Base-by-base conservation (phyloP, 306 rosid species). In the Lotus japonicus region DNA sequence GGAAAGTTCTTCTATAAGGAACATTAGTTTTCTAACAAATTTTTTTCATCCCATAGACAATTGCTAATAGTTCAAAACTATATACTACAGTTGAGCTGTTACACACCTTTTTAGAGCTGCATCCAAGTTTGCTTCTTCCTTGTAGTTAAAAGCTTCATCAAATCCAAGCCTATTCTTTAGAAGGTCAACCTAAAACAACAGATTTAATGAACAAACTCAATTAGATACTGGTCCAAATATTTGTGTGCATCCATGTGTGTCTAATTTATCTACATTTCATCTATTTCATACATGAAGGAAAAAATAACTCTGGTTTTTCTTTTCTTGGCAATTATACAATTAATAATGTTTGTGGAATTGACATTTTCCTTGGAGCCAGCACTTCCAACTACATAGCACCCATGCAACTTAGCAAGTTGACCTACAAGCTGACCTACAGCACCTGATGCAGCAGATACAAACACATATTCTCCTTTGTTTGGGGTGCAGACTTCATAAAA, bases 331-430 rank as follows among this genome's bases (percentile, higher is more conserved):
- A 13, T 58, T 5, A 39, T 57, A 10, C 23, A 46, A 51, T 5
- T 28, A 72, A 16, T 9, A 33, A 66, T 46, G 7, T 15, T 4
- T 66, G 23, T 8, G 13, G 62, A 76, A 66, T 16, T n/a, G 9
- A 81, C 85, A 62, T 82, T 82, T 53, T 70, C 78, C 31, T 74
- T 74, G 28, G 83, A 78, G 55, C 86, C 85, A 63, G 90, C 84
- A 74, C 82, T 81, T 59, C 94, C 90, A 74, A 87, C 86, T 4
- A 87, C 88, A 71, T 87, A 85, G 61, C 90, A 87, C 0, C 89
- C 94, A 11, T 72, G 54, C 77, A 85, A 14, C 54, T 82, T 85
- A 15, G 90, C 90, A 48, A 82, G 80, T 43, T 85, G 85, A 15
- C 90, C 87, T 1, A 80, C 90, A 41, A 82, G 84, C 68, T 85